Evolutionary conservation across 2,329 filamentous ascomycete genomes (phyloP), one percentile per base, ranked within the genome.

Genomic region (Colletotrichum spinosum): DNA sequence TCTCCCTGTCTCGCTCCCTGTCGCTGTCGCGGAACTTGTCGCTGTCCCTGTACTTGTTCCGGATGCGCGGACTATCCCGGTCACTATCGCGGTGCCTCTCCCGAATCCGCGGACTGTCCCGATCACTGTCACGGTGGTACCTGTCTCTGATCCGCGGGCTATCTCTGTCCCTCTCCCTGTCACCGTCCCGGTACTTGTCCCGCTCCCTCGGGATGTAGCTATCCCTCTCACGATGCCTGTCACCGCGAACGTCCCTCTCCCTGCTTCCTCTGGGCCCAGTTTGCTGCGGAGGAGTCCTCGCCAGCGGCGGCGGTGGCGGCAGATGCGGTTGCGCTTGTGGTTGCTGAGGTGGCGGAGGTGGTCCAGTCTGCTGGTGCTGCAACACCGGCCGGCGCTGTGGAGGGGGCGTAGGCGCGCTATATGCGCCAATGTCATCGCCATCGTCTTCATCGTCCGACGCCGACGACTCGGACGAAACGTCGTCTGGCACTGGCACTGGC

Each of bases 41-140:
- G 25, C 25, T 60, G 13, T 67, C 42, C 55, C 68, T 68, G 54
- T 72, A 67, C 61, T 70, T 69, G 42, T 71, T 69, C 39, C 70
- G 60, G 55, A 37, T 34, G 37, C 42, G 25, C 25, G 25, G 25
- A 25, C 25, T 25, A 25, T 25, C 25, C 25, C 25, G 25, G 25
- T 25, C 25, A 25, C 25, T 25, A 25, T 25, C 25, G 25, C 25
- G 25, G 25, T 25, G 25, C 25, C 25, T 25, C 25, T 25, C 25
- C 1, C 25, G 25, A 25, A 25, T 25, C 37, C 42, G 15, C 17
- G 38, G 44, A 1, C 41, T 45, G 12, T 62, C 46, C 10, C 46
- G 17, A 25, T 25, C 25, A 5, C 25, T 25, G 25, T 25, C 25
- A 1, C 25, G 25, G 25, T 25, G 54, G 10, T 68, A 44, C 17